A percentile compares a stretch with the other conserved stretches of the same genome.
Conservation (phyloP, 768 basidiomycete species). For the Collybia sordida region DNA sequence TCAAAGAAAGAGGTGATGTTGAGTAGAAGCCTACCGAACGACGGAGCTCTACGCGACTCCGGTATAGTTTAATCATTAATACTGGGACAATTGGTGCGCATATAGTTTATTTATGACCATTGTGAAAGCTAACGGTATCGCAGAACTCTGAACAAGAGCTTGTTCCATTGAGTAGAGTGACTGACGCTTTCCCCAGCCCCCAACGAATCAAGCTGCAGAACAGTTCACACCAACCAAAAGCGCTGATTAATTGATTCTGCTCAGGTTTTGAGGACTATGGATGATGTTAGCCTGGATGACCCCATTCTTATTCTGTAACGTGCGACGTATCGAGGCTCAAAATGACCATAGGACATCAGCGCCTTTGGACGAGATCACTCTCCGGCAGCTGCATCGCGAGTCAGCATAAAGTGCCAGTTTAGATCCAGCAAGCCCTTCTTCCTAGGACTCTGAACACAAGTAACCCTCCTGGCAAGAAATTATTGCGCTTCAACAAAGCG, state of each 20-base stretch:
- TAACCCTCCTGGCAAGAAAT: conserved; percentile 77
- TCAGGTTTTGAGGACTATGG: conserved; percentile 62
- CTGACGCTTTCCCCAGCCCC: conserved; percentile 81
- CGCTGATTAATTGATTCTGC: conserved; percentile 87
- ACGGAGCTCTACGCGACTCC: conserved; percentile 72
- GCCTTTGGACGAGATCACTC: conserved; percentile 81
- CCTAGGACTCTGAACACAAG: conserved; percentile 28
- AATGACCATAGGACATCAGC: conserved; percentile 70
- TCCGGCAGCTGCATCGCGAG: conserved; percentile 71
- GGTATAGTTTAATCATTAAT: conserved; percentile 75
- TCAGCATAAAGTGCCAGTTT: conserved; percentile 58
- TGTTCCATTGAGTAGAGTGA: conserved; percentile 74
- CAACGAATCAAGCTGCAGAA: conserved; percentile 64
- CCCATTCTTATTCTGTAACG: conserved; percentile 90
- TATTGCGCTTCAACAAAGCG: conserved; percentile 89
- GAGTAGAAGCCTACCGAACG: conserved; percentile 90
- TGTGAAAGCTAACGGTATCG: background rate
- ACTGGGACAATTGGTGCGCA: conserved; percentile 64
- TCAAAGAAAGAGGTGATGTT: conserved; percentile 96
- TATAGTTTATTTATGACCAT: background rate
- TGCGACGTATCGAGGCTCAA: conserved; percentile 69
- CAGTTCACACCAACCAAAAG: conserved; percentile 62
- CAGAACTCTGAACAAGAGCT: conserved; percentile 86
- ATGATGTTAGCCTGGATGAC: conserved; percentile 81
- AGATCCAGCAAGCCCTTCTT: conserved; percentile 32